Conservation (phyloP, 331 rosid genomes). For the Rhamnella rubrinervis region DNA sequence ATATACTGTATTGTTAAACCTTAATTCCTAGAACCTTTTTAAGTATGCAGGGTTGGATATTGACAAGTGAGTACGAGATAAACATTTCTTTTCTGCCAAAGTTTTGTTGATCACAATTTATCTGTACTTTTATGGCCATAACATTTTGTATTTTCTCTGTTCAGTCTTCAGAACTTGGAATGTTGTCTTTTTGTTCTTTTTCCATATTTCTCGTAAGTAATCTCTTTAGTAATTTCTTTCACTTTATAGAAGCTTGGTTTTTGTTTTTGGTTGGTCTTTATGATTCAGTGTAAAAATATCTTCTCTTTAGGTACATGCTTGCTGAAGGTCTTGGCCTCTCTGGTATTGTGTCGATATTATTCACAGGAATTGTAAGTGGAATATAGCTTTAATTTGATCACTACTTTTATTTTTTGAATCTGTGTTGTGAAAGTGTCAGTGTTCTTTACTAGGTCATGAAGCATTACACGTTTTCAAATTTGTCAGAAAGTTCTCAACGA, state of each 20-base stretch:
- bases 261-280: constrained; percentile 3
- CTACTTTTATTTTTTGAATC: constrained; percentile 3
- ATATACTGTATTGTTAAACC: constrained; percentile 42
- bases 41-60: constrained; percentile 94
- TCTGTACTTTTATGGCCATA: constrained; percentile 26
- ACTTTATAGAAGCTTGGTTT: constrained; percentile 1
- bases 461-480: constrained; percentile 85
- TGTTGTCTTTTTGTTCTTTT: constrained; percentile 92
- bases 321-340: constrained; percentile 92
- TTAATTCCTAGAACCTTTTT: constrained; percentile 77
- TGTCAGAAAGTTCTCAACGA: constrained; percentile 83
- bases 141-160: constrained; percentile 27
- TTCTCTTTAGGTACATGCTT: constrained; percentile 76
- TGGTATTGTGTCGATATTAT: constrained; percentile 90
- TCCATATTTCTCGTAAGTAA: constrained; percentile 88
- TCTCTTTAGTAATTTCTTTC: constrained; percentile 22
- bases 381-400: constrained; percentile 17
- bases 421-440: constrained; percentile 16
- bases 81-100: constrained; percentile 10
- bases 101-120: constrained; percentile 9
- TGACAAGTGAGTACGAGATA: constrained; percentile 70
- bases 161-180: constrained; percentile 91
- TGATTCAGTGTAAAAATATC: constrained; percentile 21
- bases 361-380: constrained; percentile 88
- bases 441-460: constrained; percentile 80